A percentile compares a stretch with the other conserved stretches of the same genome.
These are phyloP conservation scores for Yarrowia bubula DNA, from an alignment of 805 yeast species.

Conservation along the genomic window DNA sequence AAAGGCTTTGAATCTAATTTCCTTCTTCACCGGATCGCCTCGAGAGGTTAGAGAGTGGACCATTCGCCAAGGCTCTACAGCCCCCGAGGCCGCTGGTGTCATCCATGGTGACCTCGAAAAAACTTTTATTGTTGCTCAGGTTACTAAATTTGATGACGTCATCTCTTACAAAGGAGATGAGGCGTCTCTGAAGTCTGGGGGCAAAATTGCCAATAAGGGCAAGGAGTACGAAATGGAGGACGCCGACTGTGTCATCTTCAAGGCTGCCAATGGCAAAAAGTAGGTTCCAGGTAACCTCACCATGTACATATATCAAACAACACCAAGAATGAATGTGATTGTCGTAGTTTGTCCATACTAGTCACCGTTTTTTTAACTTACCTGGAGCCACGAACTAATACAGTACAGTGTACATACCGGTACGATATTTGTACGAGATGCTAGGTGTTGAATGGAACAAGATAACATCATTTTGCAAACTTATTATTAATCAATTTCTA, in stretches of 20 bases:
- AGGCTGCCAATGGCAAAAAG: conserved; percentile 42
- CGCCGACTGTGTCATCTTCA: conserved; percentile 75
- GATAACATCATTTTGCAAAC: too few species aligned
- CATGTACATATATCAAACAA: not conserved
- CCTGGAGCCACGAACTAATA: too few species aligned
- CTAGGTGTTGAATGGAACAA: too few species aligned
- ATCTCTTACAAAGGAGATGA: conserved; percentile 48
- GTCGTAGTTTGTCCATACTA: too few species aligned
- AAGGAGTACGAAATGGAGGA: conserved; percentile 78
- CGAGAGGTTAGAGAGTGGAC: conserved; percentile 90
- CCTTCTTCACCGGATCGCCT: conserved; percentile 85
- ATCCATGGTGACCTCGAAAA: conserved; percentile 82
- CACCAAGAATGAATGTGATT: too few species aligned
- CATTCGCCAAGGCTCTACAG: conserved; percentile 67
- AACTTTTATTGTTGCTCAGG: conserved; percentile 76
- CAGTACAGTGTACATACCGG: too few species aligned
- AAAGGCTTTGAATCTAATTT: conserved; percentile 63
- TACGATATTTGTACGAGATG: too few species aligned
- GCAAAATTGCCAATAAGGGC: conserved; percentile 65
- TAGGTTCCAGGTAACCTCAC: not conserved
- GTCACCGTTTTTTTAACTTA: too few species aligned
- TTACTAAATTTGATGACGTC: conserved; percentile 65
- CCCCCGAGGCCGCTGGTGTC: conserved; percentile 87
- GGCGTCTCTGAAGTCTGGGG: conserved; percentile 54
- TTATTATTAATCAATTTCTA: too few species aligned